phyloP scores from a whole-genome alignment of 176 grass and related monocot genomes.

The Oryza glumipatula region DNA sequence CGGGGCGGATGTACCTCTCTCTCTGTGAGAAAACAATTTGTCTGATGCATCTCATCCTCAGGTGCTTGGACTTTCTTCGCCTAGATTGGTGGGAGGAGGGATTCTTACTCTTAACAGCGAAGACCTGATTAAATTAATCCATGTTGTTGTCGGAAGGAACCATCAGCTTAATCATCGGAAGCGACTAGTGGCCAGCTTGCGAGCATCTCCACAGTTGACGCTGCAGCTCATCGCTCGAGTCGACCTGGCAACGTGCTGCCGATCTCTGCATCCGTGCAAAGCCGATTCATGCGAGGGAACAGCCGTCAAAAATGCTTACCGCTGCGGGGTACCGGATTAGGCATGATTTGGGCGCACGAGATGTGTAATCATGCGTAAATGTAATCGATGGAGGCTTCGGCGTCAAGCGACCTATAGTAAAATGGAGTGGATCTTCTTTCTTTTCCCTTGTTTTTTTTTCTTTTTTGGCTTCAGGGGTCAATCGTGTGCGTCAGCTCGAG shows the following conservation, averaged over 20 bases:
- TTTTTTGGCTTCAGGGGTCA: not conserved
- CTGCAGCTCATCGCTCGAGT: not conserved
- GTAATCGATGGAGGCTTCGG: not conserved
- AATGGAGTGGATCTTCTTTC: not conserved
- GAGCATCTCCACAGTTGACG: not conserved
- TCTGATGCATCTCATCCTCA: not conserved
- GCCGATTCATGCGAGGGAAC: not conserved
- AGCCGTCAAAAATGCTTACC: not conserved
- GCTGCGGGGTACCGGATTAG: not conserved
- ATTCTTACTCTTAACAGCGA: not conserved
- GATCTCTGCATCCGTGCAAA: not conserved
- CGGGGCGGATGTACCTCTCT: not conserved
- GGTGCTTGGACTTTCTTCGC: not conserved
- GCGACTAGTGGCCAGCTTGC: not conserved
- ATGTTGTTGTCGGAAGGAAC: not conserved
- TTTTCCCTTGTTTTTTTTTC: too few relatives aligned
- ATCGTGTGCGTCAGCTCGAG: conserved; percentile 3
- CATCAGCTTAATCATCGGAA: not conserved
- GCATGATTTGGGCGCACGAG: not conserved
- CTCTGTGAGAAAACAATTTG: not conserved
- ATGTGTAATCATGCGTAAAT: not conserved
- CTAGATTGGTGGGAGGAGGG: not conserved
- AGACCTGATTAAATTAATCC: not conserved
- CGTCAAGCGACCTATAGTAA: not conserved
- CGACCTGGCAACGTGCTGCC: conserved; percentile 16